Percentiles rank a stretch among this genome's conserved stretches.
Conservation (phyloP, 495 filamentous ascomycete genomes). For the Podospora bellae-mahoneyi region DNA sequence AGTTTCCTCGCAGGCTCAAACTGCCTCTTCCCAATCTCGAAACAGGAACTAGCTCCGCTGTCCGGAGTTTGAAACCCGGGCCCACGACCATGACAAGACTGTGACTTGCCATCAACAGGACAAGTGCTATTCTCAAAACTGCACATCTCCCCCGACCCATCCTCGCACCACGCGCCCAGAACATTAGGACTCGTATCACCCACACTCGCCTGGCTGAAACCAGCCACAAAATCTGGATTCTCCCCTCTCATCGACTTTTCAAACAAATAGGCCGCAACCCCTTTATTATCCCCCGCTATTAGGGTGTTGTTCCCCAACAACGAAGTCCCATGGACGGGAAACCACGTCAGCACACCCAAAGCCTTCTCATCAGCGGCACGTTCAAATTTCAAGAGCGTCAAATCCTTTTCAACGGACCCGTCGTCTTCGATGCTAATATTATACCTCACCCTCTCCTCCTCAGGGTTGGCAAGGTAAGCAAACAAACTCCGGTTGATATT, state of each 20-base stretch:
- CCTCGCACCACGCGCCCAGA: slow-evolving; percentile 79
- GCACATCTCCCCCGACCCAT: slow-evolving; percentile 66
- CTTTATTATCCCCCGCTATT: slow-evolving; percentile 93
- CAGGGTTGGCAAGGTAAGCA: slow-evolving; percentile 87
- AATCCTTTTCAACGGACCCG: slow-evolving; percentile 76
- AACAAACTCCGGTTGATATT: slow-evolving; percentile 90
- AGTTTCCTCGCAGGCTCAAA: slow-evolving; percentile 64
- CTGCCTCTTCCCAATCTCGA: slow-evolving; percentile 72
- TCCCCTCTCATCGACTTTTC: slow-evolving; percentile 63
- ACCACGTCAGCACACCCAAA: slow-evolving; percentile 83
- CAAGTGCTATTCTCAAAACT: slow-evolving; percentile 79
- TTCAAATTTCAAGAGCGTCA: slow-evolving; percentile 81
- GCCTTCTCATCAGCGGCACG: slow-evolving; percentile 67
- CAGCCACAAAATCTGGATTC: slow-evolving; percentile 70
- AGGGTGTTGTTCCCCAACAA: slow-evolving; percentile 91
- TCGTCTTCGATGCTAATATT: slow-evolving; percentile 53
- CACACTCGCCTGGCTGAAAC: slow-evolving; percentile 92
- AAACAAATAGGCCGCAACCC: slow-evolving; percentile 82
- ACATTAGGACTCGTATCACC: slow-evolving; percentile 92
- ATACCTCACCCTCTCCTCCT: slow-evolving; percentile 71
- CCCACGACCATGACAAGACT: slow-evolving; percentile 80
- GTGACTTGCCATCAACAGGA: slow-evolving; percentile 56
- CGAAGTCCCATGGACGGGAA: slow-evolving; percentile 89
- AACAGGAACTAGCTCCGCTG: slow-evolving; percentile 72
- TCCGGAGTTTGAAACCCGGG: slow-evolving; percentile 72